Percentiles rank a stretch among this genome's conserved stretches.
Conservation (phyloP, 495 filamentous ascomycete species). For the Lophiotrema nucula region DNA sequence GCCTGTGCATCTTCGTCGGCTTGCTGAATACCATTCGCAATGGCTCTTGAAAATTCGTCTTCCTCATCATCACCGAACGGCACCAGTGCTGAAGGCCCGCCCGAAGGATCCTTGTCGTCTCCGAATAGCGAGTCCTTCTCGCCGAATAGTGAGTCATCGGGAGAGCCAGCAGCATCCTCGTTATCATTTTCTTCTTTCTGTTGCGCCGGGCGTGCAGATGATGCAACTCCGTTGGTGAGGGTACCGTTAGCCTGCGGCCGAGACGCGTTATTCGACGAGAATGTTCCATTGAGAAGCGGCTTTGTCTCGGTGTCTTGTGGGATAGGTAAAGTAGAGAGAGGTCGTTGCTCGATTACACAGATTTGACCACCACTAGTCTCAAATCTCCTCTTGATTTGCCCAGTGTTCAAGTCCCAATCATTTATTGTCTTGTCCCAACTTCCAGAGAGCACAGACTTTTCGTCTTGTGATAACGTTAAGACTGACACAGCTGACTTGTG, state of each 20-base stretch:
- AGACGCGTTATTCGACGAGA: slow-evolving; percentile 59
- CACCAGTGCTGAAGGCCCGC: slow-evolving; percentile 25
- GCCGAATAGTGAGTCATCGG: slow-evolving; percentile 65
- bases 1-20: slow-evolving; percentile 52
- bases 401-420: slow-evolving; percentile 95
- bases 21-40: slow-evolving; percentile 55
- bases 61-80: slow-evolving; percentile 65
- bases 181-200: slow-evolving; percentile 36
- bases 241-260: slow-evolving; percentile 52
- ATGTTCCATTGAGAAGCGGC: slow-evolving; percentile 61
- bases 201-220: slow-evolving; percentile 10
- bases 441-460: slow-evolving; percentile 83
- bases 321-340: slow-evolving; percentile 70
- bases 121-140: slow-evolving; percentile 74
- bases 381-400: slow-evolving; percentile 71
- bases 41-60: slow-evolving; percentile 78
- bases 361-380: slow-evolving; percentile 78
- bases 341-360: slow-evolving; percentile 79
- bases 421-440: slow-evolving; percentile 94
- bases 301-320: slow-evolving; percentile 67
- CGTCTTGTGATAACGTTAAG: slow-evolving; percentile 75
- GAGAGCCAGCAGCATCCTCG: slow-evolving; percentile 56
- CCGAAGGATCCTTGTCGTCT: slow-evolving; percentile 58
- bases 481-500: slow-evolving; percentile 93
- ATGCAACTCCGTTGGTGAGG: slow-evolving; percentile 46